Conservation (phyloP, 2,329 filamentous ascomycete species). For the Aureobasidium pullulans region DNA sequence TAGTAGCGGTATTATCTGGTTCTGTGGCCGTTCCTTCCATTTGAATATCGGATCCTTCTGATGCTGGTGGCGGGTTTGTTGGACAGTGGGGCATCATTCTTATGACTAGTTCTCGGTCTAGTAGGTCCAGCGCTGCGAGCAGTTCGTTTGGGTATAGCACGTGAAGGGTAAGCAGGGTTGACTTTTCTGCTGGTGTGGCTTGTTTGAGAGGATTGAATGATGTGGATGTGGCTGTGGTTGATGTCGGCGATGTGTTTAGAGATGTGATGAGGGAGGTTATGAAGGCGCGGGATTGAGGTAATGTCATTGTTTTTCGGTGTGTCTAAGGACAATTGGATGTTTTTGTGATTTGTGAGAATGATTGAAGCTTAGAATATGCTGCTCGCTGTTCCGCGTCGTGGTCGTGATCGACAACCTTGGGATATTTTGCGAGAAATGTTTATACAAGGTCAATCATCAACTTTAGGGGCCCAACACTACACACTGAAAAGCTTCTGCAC, state of each 20-base stretch:
- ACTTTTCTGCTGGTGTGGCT: conserved; percentile 24
- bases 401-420: too few species aligned
- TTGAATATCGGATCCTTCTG: too few species aligned
- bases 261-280: conserved; percentile 23
- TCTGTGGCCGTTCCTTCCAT: not conserved
- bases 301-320: not conserved
- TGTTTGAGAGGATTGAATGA: conserved; percentile 36
- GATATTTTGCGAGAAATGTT: too few species aligned
- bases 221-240: conserved; percentile 14
- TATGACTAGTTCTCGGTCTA: conserved; percentile 69
- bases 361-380: not conserved
- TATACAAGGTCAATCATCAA: too few species aligned
- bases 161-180: conserved; percentile 69
- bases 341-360: not conserved
- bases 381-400: too few species aligned
- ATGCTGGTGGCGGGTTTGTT: not conserved
- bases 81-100: conserved; percentile 30
- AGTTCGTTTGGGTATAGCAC: conserved; percentile 75
- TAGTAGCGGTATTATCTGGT: not conserved
- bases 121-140: conserved; percentile 76
- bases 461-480: too few species aligned
- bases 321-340: not conserved
- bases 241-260: conserved; percentile 13
- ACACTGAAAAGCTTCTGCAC: too few species aligned
- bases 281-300: conserved; percentile 16